phyloP scores from a whole-genome alignment of 2,329 filamentous ascomycete genomes.

The Cercospora brassicicola region DNA sequence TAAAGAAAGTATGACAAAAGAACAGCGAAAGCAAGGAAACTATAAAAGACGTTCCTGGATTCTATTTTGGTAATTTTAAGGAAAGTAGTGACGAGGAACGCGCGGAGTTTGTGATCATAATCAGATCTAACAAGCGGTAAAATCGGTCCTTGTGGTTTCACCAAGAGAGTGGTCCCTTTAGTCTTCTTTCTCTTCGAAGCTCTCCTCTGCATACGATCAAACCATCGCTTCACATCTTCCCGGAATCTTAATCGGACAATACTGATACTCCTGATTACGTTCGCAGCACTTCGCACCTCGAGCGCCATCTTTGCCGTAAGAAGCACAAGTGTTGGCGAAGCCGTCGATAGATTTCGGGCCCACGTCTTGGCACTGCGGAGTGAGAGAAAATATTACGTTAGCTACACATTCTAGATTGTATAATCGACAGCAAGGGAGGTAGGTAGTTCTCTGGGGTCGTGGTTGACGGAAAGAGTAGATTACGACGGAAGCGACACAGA shows the following conservation, averaged over 20 bases:
- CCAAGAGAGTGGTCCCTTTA: no score
- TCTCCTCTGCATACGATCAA: no score
- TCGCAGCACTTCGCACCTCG: not conserved
- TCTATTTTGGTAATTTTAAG: no score
- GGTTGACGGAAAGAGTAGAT: no score
- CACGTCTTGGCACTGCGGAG: not conserved
- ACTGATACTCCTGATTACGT: no score
- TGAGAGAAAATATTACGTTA: not conserved
- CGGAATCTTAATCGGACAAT: no score
- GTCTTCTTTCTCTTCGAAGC: no score
- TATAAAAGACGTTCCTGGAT: no score
- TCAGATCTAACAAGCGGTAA: not conserved
- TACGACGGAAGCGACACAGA: no score
- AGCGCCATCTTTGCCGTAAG: not conserved
- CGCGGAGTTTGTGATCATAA: not conserved
- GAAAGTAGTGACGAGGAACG: not conserved
- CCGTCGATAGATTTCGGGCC: not conserved
- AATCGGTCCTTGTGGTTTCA: not conserved
- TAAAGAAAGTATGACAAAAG: not conserved
- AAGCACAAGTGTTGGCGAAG: not conserved
- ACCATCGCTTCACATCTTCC: no score
- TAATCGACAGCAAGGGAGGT: not conserved
- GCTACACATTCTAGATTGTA: not conserved
- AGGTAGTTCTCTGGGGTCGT: no score
- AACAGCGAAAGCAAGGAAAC: not conserved